A percentile compares a stretch with the other conserved stretches of the same genome.
Evolutionary conservation across 805 yeast genomes (phyloP).

Genomic region (Cyberlindnera saturnus): DNA sequence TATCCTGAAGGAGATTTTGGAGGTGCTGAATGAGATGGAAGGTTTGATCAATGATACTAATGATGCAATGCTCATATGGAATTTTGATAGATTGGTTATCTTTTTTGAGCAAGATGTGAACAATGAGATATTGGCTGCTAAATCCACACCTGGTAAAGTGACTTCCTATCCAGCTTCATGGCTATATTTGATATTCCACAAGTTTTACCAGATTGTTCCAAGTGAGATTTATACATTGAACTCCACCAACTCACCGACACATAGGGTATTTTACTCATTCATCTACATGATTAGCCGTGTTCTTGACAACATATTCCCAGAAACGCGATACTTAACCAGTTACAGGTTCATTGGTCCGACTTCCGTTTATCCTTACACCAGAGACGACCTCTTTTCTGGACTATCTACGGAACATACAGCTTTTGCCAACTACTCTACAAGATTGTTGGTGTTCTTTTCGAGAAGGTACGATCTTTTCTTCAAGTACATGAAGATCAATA

Average conservation of each 20-base stretch:
- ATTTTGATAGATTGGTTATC: slow-evolving; percentile 4
- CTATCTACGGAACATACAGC: slow-evolving; percentile 6
- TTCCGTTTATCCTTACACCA: slow-evolving; percentile 15
- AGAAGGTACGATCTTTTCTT: slow-evolving; percentile 17
- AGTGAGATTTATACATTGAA: slow-evolving; percentile 13
- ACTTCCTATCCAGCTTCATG: slow-evolving; percentile 13
- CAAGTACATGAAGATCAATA: slow-evolving; percentile 17
- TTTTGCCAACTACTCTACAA: slow-evolving; percentile 13
- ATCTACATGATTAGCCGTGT: slow-evolving; percentile 12
- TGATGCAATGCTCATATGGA: slow-evolving; percentile 7
- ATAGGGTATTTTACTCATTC: slow-evolving; percentile 13
- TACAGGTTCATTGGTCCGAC: slow-evolving; percentile 23
- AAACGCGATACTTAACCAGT: slow-evolving; percentile 12
- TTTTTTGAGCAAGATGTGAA: slow-evolving; percentile 8
- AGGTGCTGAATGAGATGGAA: slow-evolving; percentile 9
- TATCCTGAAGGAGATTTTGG: slow-evolving; percentile 14
- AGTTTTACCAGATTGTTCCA: slow-evolving; percentile 16
- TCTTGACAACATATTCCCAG: slow-evolving; percentile 22
- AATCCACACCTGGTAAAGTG: slow-evolving; percentile 6
- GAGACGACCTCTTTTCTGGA: slow-evolving; percentile 2
- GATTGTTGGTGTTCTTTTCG: slow-evolving; percentile 18
- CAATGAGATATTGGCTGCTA: neutral
- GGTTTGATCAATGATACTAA: slow-evolving; percentile 4
- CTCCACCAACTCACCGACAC: slow-evolving; percentile 6
- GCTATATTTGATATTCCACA: slow-evolving; percentile 10